These are phyloP conservation scores for Boletus rufocinnamomeus DNA, from an alignment of 768 basidiomycete genomes.

Conservation along the genomic window DNA sequence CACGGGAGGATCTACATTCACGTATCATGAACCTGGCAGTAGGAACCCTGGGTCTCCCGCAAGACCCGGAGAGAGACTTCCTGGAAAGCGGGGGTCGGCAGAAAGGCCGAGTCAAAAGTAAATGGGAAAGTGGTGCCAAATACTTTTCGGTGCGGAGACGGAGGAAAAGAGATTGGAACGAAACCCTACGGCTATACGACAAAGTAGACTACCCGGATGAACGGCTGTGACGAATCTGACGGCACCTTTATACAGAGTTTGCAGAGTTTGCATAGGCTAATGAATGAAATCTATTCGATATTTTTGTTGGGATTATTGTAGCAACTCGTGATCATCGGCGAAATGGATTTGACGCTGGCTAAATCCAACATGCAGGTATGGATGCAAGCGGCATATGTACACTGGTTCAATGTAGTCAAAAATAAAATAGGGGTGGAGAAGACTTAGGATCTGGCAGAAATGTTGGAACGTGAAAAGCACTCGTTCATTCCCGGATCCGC, in stretches of 20 bases:
- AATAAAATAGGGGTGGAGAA: background rate
- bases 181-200: conserved; percentile 79
- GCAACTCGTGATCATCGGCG: background rate
- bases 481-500: conserved; percentile 30
- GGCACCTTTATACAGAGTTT: background rate
- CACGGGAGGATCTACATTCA: conserved; percentile 58
- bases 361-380: conserved; percentile 15
- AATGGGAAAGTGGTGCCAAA: conserved; percentile 69
- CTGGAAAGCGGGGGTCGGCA: conserved; percentile 57
- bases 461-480: background rate
- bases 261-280: background rate
- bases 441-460: background rate
- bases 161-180: conserved; percentile 89
- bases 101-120: conserved; percentile 65
- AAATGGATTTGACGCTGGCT: background rate
- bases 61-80: conserved; percentile 70
- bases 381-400: background rate
- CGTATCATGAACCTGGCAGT: conserved; percentile 69
- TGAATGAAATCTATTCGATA: background rate
- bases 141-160: conserved; percentile 81
- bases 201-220: conserved; percentile 79
- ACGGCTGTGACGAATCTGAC: conserved; percentile 19
- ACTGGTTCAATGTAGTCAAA: background rate
- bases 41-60: conserved; percentile 58
- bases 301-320: background rate